Percentiles rank a stretch among this genome's conserved stretches.
Conservation (phyloP, 139 green algal genomes). For the Monoraphidium neglectum region DNA sequence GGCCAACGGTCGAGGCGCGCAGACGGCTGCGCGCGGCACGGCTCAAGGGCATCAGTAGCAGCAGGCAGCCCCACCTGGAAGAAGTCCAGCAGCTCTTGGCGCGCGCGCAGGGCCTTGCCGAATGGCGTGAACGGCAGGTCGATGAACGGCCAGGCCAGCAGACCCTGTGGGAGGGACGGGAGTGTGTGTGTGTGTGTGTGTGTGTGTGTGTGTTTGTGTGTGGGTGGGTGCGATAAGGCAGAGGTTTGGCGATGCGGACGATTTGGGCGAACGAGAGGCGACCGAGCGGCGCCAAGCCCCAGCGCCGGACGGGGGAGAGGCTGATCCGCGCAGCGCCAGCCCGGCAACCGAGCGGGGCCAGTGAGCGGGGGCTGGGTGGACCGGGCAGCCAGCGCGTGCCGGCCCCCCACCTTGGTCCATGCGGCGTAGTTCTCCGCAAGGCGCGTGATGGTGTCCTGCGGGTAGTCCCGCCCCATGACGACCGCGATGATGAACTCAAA, state of each 20-base stretch:
- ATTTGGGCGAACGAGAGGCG: no score
- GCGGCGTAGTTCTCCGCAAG: neutral
- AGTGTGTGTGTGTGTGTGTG: no score
- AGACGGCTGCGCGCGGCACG: no score
- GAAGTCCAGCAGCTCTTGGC: neutral
- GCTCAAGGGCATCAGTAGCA: no score
- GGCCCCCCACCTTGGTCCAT: neutral
- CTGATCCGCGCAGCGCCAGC: neutral
- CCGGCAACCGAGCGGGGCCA: neutral
- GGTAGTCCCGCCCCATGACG: conserved; percentile 9
- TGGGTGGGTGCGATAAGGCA: no score
- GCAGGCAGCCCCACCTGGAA: conserved; percentile 25
- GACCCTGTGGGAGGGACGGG: no score
- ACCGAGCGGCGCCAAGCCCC: neutral
- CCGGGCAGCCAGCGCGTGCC: neutral
- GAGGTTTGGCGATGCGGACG: no score
- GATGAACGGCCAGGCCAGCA: conserved; percentile 22
- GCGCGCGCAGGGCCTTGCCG: neutral
- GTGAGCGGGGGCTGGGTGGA: neutral
- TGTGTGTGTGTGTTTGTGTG: no score
- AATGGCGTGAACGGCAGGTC: conserved; percentile 21
- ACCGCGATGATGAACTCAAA: conserved; percentile 31
- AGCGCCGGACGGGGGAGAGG: neutral
- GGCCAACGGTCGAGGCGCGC: no score
- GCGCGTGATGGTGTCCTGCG: neutral